Percentiles rank a stretch among this genome's conserved stretches.
These are phyloP conservation scores for Circinella umbellata DNA, from an alignment of 371 early-diverging fungal species.

Conservation along the genomic window DNA sequence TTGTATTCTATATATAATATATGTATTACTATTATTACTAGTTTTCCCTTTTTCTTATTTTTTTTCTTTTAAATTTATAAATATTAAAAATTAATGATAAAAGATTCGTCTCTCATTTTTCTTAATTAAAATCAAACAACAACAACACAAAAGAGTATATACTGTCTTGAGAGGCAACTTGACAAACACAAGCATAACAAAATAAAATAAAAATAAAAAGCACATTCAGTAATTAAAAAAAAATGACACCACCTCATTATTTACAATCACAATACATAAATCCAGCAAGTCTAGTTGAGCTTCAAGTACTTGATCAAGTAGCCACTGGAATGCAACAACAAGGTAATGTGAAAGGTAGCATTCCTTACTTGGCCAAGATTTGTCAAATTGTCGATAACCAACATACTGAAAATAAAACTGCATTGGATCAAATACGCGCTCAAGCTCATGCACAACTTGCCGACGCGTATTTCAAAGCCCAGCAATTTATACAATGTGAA, in stretches of 20 bases:
- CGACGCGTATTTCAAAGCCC: conserved; percentile 35
- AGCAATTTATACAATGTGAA: conserved; percentile 35
- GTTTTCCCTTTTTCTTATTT: no score
- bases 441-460: conserved; percentile 42
- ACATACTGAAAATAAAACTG: conserved; percentile 5
- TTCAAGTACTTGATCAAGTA: conserved; percentile 34
- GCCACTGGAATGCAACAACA: conserved; percentile 23
- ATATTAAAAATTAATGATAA: no score
- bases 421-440: conserved; percentile 27
- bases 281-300: conserved; percentile 35
- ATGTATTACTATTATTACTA: no score
- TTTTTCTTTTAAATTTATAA: no score
- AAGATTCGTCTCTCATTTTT: no score
- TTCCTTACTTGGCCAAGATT: conserved; percentile 51
- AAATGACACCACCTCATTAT: conserved; percentile 9
- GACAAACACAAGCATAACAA: neutral
- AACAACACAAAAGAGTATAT: no score
- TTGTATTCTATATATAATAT: no score
- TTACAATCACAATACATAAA: conserved; percentile 19
- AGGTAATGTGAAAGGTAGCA: conserved; percentile 31
- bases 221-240: neutral
- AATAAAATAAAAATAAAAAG: neutral
- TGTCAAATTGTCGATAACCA: conserved; percentile 49
- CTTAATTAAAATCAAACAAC: no score
- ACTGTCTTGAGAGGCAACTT: no score